A percentile compares a stretch with the other conserved stretches of the same genome.
These are phyloP conservation scores for Acmispon strigosus DNA, from an alignment of 306 rosid species.

Conservation along the genomic window DNA sequence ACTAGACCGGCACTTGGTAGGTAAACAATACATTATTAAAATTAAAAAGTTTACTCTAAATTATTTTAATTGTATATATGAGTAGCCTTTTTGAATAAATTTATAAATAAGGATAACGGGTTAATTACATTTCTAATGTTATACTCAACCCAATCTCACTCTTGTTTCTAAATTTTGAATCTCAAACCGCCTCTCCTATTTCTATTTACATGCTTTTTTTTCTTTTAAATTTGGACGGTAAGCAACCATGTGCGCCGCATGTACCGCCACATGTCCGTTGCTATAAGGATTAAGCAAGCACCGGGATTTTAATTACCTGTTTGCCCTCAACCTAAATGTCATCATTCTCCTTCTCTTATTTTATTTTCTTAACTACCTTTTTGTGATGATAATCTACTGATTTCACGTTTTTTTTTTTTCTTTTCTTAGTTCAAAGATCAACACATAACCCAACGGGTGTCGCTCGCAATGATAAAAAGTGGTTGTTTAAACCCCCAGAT, in stretches of 20 bases:
- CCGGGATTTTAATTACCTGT: not conserved
- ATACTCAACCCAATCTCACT: too few species aligned
- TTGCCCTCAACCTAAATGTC: conserved; percentile 12
- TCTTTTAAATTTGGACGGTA: conserved; percentile 4
- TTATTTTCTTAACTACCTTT: not conserved
- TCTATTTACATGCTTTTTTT: not conserved
- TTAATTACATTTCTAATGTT: too few species aligned
- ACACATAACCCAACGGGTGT: too few species aligned
- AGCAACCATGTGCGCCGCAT: conserved; percentile 40
- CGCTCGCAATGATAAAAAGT: too few species aligned
- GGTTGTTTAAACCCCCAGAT: too few species aligned
- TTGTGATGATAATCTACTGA: not conserved
- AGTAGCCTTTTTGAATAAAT: too few species aligned
- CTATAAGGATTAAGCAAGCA: not conserved
- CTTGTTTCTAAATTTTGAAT: conserved; percentile 33
- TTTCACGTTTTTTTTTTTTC: not conserved
- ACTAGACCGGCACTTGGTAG: too few species aligned
- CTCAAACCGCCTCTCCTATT: conserved; percentile 29
- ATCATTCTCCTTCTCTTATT: not conserved
- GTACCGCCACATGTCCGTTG: conserved; percentile 48
- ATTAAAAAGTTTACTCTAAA: too few species aligned
- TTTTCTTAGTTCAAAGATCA: too few species aligned
- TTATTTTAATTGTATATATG: too few species aligned
- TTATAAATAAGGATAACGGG: too few species aligned
- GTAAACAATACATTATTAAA: too few species aligned